Evolutionary conservation across 73 alveolate species (phyloP), one percentile per base, ranked within the genome.

Genomic region (Stentor roeselii): DNA sequence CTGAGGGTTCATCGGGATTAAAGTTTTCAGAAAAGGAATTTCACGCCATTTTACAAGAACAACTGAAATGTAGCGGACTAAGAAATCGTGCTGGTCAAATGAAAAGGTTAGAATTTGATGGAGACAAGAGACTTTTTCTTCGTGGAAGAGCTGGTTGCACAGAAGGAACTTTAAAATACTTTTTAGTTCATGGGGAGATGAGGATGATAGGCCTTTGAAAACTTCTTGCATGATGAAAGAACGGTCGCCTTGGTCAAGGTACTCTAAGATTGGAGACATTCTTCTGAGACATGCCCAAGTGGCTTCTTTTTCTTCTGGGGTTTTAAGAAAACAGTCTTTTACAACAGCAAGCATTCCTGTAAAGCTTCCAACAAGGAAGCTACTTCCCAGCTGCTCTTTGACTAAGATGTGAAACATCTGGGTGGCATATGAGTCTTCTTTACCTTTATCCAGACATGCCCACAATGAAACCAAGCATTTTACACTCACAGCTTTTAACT

Each of bases 381-480:
- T 67, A 21, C 41, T 67, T 40, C 80, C 80, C 14, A 67, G 1
- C 80, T 67, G 80, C 34, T 67, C 80, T 67, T 67, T 67, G 2
- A 67, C 80, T 2, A 67, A 67, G 34, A 67, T 67, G 34, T 67
- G 80, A 2, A 21, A 21, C 80, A 67, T 67, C 34, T 67, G 41
- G 37, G 41, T 21, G 37, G 37, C 37, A 67, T 67, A 21, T 21
- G n/a, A 21, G 42, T 67, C 80, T 34, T 67, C 80, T 67, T 32
- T 67, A 67, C 80, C 80, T 67, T 67, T 67, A 67, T 67, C 80
- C 11, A 67, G 41, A 21, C n/a, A 30, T 1, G 34, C 34, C 37
- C 80, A 67, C 0, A 67, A 2, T 27, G 80, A 36, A 21, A 67
- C 34, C 42, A 67, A 67, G 2, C 80, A 67, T 67, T 67, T 67